A percentile compares a stretch with the other conserved stretches of the same genome.
phyloP scores from a whole-genome alignment of 2,329 filamentous ascomycete genomes.

The Cercospora sp. region DNA sequence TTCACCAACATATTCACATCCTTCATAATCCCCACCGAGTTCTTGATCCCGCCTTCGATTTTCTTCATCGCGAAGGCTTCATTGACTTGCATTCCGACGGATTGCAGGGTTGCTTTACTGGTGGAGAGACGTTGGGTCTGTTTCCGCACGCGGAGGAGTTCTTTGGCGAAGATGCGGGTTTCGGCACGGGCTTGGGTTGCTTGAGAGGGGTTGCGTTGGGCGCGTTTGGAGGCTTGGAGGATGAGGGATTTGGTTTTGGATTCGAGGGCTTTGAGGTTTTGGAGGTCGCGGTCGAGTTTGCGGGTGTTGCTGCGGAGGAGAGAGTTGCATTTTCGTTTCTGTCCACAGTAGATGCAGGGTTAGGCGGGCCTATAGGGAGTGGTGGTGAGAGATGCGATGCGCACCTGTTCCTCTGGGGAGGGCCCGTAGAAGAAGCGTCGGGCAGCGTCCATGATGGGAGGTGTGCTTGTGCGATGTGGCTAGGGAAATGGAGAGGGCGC shows the following conservation, averaged over 20 bases:
- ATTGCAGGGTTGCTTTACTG: constrained; percentile 85
- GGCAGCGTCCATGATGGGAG: constrained; percentile 74
- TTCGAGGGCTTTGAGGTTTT: constrained; percentile 74
- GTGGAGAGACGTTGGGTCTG: constrained; percentile 74
- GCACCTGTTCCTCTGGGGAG: constrained; percentile 69
- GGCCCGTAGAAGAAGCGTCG: constrained; percentile 86
- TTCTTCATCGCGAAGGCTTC: constrained; percentile 94
- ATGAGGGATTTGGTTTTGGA: constrained; percentile 83
- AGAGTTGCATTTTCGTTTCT: constrained; percentile 95
- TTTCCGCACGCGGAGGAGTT: constrained; percentile 80
- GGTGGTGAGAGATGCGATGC: no score
- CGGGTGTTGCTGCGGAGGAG: constrained; percentile 88
- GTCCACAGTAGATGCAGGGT: no score
- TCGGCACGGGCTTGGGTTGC: constrained; percentile 78
- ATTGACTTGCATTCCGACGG: constrained; percentile 95
- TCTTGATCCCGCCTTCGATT: constrained; percentile 88
- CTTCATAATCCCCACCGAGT: constrained; percentile 91
- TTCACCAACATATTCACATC: constrained; percentile 86
- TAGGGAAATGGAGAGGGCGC: background rate
- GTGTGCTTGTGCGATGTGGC: background rate
- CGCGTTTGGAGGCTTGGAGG: constrained; percentile 76
- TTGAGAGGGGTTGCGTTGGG: constrained; percentile 75
- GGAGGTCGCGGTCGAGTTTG: constrained; percentile 91
- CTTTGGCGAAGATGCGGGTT: constrained; percentile 82
- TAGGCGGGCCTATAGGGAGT: no score